Evolutionary conservation across 805 yeast species (phyloP), one percentile per base, ranked within the genome.

Genomic region (Wickerhamiella bombiphila): DNA sequence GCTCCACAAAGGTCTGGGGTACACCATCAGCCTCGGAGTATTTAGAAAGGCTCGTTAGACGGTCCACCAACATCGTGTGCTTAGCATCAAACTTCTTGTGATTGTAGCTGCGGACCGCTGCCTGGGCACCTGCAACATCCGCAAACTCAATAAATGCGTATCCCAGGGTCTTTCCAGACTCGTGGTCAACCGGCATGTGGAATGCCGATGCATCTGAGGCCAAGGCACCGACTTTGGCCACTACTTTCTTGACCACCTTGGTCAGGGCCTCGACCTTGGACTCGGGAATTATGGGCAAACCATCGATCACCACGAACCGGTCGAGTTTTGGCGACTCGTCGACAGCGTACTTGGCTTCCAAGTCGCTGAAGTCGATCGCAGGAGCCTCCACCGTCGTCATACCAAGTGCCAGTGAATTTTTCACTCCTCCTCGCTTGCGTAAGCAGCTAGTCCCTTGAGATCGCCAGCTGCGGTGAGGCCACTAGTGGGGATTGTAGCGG

Each of bases 201-300:
- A 91, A 69, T 38, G 83, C 88, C 34, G 70, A 74, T 31, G 53
- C 60, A 17, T 42, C 53, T 9, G 26, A 9, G 32, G 50, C 54
- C 39, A 91, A 75, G 46, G 74, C 75, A 37, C 95, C 97, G 33
- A 74, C 85, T 46, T 72, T 70, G 34, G 73, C 63, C 54, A 91
- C 77, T 38, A 83, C 68, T 64, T 86, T 88, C 13, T 24, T 24
- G 54, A 91, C 69, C 32, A 93, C 96, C 59, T 82, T 86, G 49
- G 76, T 70, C 55, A 91, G 70, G 41, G 80, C 74, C 39, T 83
- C 80, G 36, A 76, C 80, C 62, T 91, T 91, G 37, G 82, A 58
- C 56, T 78, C 93, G 41, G 96, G 94, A 19, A 94, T 94, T 44
- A 83, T 67, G 48, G 99, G 99, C 8, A 94, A 86, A 34, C 98